phyloP scores from a whole-genome alignment of 75 land plant genomes.

The Cupressus sempervirens region DNA sequence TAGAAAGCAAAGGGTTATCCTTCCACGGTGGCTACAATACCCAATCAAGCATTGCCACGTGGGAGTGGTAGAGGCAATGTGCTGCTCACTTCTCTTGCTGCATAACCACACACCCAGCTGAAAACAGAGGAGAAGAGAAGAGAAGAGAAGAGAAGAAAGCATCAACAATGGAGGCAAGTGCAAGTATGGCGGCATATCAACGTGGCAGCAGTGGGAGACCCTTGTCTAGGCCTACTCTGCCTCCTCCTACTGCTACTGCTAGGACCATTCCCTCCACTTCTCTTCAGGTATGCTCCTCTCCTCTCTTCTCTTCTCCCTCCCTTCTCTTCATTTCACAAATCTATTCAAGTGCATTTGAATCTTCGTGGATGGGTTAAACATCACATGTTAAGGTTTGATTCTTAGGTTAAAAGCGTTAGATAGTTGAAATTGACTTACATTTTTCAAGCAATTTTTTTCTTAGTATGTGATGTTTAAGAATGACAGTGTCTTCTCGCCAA shows the following conservation, averaged over 20 bases:
- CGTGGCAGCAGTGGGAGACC: background rate
- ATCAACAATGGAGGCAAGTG: background rate
- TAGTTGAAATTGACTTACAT: no score
- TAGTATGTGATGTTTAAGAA: no score
- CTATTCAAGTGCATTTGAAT: no score
- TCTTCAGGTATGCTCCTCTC: background rate
- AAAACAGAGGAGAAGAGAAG: background rate
- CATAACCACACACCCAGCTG: background rate
- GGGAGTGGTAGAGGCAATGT: background rate
- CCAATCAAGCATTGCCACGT: background rate
- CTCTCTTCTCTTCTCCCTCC: background rate
- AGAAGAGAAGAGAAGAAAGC: background rate
- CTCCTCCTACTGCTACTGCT: background rate
- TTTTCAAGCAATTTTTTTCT: no score
- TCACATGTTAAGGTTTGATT: no score
- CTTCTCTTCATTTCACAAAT: background rate
- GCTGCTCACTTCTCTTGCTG: background rate
- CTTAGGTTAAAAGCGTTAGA: no score
- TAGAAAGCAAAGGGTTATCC: background rate
- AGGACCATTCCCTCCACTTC: constrained; percentile 4
- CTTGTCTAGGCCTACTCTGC: background rate
- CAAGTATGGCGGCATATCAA: background rate
- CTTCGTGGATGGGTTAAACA: no score
- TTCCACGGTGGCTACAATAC: background rate
- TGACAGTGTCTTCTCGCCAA: no score